Conservation (phyloP, 106 monocot species). For the Dendrobium chrysotoxum region DNA sequence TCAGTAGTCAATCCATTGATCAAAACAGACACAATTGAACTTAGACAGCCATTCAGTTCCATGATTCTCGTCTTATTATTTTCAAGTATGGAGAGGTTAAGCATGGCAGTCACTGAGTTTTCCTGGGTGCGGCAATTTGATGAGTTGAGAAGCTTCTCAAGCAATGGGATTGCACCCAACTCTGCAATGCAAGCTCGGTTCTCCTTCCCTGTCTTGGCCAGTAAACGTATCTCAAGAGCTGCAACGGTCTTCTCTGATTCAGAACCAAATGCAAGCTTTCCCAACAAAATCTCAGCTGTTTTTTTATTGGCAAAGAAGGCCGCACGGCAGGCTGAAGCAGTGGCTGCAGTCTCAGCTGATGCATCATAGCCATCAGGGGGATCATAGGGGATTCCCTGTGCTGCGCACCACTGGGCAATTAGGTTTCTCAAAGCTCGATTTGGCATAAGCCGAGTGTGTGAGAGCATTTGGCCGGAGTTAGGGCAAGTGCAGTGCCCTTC, state of each 20-base stretch:
- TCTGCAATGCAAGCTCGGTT: conserved; percentile 49
- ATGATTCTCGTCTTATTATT: conserved; percentile 40
- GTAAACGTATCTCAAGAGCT: conserved; percentile 35
- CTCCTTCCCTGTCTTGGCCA: conserved; percentile 47
- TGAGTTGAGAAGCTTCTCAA: conserved; percentile 26
- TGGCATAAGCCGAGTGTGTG: conserved; percentile 27
- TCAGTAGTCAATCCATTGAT: conserved; percentile 29
- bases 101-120: conserved; percentile 50
- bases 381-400: conserved; percentile 22
- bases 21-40: conserved; percentile 28
- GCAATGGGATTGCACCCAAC: conserved; percentile 45
- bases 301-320: conserved; percentile 35
- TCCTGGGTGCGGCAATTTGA: conserved; percentile 28
- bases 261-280: conserved; percentile 20
- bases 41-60: conserved; percentile 41
- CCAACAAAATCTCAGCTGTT: conserved; percentile 29
- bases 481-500: conserved; percentile 60
- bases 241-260: conserved; percentile 21
- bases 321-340: conserved; percentile 12
- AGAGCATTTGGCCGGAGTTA: conserved; percentile 43
- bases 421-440: conserved; percentile 43
- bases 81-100: conserved; percentile 54
- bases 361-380: conserved; percentile 6
- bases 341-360: neutral
- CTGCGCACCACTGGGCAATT: conserved; percentile 48